These are phyloP conservation scores for Biscogniauxia mediterranea DNA, from an alignment of 2,329 filamentous ascomycete genomes.

Conservation along the genomic window DNA sequence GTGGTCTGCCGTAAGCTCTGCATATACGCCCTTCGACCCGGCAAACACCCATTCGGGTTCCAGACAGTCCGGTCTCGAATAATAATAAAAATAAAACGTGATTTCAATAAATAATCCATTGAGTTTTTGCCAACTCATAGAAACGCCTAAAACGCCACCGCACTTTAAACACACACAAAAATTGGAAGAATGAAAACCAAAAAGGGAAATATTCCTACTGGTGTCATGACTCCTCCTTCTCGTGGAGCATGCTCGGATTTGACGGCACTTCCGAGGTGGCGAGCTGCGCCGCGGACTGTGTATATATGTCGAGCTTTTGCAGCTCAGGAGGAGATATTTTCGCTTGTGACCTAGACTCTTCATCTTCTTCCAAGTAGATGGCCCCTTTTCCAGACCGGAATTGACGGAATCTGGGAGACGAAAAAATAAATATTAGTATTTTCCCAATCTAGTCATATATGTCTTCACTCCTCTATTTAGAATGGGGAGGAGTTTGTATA, in stretches of 20 bases:
- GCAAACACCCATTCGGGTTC: not conserved
- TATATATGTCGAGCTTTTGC: not conserved
- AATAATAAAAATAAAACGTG: no score
- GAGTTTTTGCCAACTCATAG: not conserved
- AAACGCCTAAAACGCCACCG: not conserved
- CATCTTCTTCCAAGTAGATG: not conserved
- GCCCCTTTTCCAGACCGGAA: slow-evolving; percentile 7
- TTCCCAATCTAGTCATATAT: not conserved
- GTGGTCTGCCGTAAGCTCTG: not conserved
- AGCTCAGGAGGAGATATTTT: not conserved
- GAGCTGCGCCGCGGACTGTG: not conserved
- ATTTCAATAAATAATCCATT: not conserved
- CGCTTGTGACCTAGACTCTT: not conserved
- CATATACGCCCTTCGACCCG: not conserved
- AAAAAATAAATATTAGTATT: slow-evolving; percentile 10
- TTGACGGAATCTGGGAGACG: slow-evolving; percentile 17
- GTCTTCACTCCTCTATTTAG: not conserved
- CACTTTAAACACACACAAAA: not conserved
- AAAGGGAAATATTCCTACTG: not conserved
- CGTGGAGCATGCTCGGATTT: not conserved
- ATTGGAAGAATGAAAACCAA: not conserved
- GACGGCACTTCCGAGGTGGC: not conserved
- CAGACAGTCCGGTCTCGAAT: not conserved
- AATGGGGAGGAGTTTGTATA: slow-evolving; percentile 1
- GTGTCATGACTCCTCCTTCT: not conserved